Base-by-base conservation (phyloP, 352 stramenopile genomes). In the Phytophthora syringae region DNA sequence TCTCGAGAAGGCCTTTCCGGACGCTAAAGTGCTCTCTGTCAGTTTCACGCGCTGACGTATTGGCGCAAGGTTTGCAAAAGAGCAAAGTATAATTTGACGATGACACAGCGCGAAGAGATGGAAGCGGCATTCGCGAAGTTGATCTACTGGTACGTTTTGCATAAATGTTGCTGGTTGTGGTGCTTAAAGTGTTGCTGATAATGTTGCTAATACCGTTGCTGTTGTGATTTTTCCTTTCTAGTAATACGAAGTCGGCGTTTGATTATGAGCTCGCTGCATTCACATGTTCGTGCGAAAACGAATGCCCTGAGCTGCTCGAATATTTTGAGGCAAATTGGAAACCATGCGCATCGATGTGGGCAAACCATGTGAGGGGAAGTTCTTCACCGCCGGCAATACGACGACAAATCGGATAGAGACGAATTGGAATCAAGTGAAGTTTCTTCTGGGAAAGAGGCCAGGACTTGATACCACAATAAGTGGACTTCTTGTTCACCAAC, bases 391-490 rank as follows among this genome's bases (percentile, higher is more conserved):
- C 0, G 64, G 57, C 18, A 68, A 61, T 21, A 64, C 52, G 3
- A 68, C 58, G 9, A 61, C 64, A 15, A 72, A 72, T 42, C 34
- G 56, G 2, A 67, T 72, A n/a, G 64, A 67, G 18, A 34, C 51
- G 13, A 72, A 72, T 18, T 67, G 56, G 56, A 62, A 67, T 18
- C 56, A 72, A 32, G 25, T 66, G 0, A 72, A 72, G 44, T 11
- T 61, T 16, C 49, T 72, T 5, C 10, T 63, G 7, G 32, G 44
- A 6, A 52, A 54, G 25, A n/a, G n/a, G 2, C 27, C 64, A 11
- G 22, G 47, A 20, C 44, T 67, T 12, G 56, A 63, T 34, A 50
- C 34, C 13, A 60, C 43, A 10, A 45, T 55, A 53, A 24, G 34
- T 24, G 27, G 51, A 34, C 6, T 66, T 22, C 18, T 72, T 15